Conservation (phyloP, 352 stramenopile species). For the Phytophthora kernoviae region DNA sequence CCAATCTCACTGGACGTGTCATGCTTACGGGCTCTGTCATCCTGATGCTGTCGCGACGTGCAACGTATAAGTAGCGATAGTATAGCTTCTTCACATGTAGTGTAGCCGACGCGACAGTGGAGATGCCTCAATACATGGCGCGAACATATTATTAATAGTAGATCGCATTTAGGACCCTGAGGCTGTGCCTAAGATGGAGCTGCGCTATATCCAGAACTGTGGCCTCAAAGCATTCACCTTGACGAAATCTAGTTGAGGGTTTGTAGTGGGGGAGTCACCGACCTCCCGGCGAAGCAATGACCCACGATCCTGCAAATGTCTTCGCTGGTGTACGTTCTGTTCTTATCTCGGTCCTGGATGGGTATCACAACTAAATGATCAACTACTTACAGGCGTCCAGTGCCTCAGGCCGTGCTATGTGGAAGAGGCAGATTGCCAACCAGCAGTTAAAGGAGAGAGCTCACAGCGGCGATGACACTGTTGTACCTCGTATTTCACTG, state of each 20-base stretch:
- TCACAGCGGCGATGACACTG: conserved; percentile 12
- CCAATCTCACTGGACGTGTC: too few relatives aligned
- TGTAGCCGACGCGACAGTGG: too few relatives aligned
- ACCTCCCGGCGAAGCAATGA: conserved; percentile 15
- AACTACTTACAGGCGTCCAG: conserved; percentile 42
- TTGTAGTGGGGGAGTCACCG: neutral
- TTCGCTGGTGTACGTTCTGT: conserved; percentile 41
- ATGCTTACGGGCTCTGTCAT: too few relatives aligned
- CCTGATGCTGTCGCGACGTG: too few relatives aligned
- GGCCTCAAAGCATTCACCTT: conserved; percentile 8
- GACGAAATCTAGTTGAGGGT: conserved; percentile 1
- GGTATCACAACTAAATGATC: conserved; percentile 4
- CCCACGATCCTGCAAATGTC: conserved; percentile 20
- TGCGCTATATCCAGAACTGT: conserved; percentile 11
- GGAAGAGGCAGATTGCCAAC: conserved; percentile 61
- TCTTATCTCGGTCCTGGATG: neutral
- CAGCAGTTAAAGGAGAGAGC: conserved; percentile 26
- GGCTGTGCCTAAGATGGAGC: too few relatives aligned
- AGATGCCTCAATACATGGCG: too few relatives aligned
- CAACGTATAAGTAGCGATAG: too few relatives aligned
- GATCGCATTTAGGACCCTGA: neutral
- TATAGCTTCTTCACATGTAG: too few relatives aligned
- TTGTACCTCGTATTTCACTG: conserved; percentile 49
- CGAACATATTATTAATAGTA: too few relatives aligned
- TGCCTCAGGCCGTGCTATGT: conserved; percentile 64